phyloP scores from a whole-genome alignment of 2,329 filamentous ascomycete genomes.

The Cordyceps cateniannulata region DNA sequence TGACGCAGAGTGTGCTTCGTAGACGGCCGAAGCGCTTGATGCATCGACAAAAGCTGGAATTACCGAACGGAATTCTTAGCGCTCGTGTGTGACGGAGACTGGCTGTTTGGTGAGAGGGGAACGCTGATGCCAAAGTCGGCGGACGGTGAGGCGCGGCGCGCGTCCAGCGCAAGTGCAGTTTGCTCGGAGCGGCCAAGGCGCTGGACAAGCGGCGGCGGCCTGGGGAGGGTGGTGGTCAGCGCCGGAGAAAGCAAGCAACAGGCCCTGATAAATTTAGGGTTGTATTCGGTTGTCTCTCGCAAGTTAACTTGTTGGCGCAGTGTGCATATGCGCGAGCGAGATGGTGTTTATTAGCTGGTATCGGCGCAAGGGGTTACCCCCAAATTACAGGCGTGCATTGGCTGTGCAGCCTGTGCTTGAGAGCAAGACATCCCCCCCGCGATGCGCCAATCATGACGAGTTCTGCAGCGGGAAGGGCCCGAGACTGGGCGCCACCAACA shows the following conservation, averaged over 20 bases:
- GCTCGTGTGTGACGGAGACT: background rate
- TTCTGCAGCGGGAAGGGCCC: background rate
- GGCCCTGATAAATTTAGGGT: no score
- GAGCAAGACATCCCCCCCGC: background rate
- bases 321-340: background rate
- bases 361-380: background rate
- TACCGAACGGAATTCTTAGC: background rate
- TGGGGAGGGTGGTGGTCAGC: background rate
- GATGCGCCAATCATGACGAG: background rate
- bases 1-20: background rate
- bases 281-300: background rate
- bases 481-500: background rate
- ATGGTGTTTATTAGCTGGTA: background rate
- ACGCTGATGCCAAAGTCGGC: background rate
- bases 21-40: no score
- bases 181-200: background rate
- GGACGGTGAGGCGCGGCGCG: no score
- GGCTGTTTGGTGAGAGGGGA: background rate
- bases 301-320: background rate
- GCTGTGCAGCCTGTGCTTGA: background rate
- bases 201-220: background rate
- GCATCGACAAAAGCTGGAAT: background rate
- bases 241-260: background rate
- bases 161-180: background rate
- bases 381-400: slow-evolving; percentile 8